Evolutionary conservation across 306 rosid genomes (phyloP), one percentile per base, ranked within the genome.

Genomic region (Cajanus cajan): DNA sequence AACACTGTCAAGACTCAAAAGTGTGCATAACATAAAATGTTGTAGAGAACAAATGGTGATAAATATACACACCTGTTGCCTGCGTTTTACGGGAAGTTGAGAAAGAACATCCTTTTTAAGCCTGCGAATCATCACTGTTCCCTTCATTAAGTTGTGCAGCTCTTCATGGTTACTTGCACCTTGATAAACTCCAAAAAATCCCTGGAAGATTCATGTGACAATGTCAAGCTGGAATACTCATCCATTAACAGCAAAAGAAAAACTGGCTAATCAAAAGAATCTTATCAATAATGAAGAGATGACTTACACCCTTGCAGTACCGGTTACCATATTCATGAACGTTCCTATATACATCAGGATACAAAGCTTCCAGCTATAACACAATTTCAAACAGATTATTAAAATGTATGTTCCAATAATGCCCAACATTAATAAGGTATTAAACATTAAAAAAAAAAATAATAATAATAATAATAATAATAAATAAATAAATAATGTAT

Each of bases 131-230:
- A 94, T 89, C 82, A 90, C 76, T 7, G 98, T 94, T 48, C 90
- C 96, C 89, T 94, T 92, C 87, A 94, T 89, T 92, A 94, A 81
- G 90, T 90, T 92, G 84, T 94, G 97, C 90, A 94, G 86, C 85
- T 94, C 98, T 76, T 92, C 98, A 81, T 92, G 96, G 78, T 94
- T 92, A 88, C 97, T 92, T 84, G 98, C 98, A 82, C 98, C 98
- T 88, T 94, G 98, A 88, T 89, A 94, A 64, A 87, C 2, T 81
- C 98, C 98, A 83, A 94, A 94, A 14, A 71, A 7, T 78, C 96
- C 97, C 98, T 94, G 77, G 78, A 86, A 80, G 28, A 66, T 67
- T 62, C 72, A 78, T 48, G 65, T 16, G 69, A 68, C 59, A 70
- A 59, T 52, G 33, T 65, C 52, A 71, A 28, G 33, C 14, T 52